Evolutionary conservation across 1,284 basidiomycete species (phyloP), one percentile per base, ranked within the genome.

Genomic region (Calocybe gambosa): DNA sequence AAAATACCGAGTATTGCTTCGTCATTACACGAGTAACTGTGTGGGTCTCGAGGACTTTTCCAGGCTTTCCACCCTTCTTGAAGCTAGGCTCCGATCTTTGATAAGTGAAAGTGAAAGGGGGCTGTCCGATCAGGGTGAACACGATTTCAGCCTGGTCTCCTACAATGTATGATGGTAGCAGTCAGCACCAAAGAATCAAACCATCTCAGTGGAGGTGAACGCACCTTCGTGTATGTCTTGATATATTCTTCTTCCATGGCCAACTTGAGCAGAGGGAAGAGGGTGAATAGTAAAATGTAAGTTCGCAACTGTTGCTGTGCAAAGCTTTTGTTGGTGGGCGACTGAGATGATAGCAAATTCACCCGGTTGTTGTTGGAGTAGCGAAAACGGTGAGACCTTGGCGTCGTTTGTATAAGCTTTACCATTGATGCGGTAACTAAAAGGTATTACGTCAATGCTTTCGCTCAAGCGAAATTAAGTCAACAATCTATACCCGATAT

Each of bases 21-120:
- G 79, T 77, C 53, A 75, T 75, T 4, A 96, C 79, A 5, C 89
- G 87, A 10, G 90, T 89, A 26, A 91, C 82, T 0, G 88, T 92
- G 58, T 91, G 91, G 18, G 90, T 93, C 61, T 95, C 92, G 9
- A 93, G 74, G 15, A 93, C 81, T 60, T 82, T 86, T 45, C 79
- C 80, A 33, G 75, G 68, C 54, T 75, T 80, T 25, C 75, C 75
- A 36, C 78, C 78, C 62, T 83, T 86, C 67, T 74, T 79, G 6
- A 68, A 61, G 57, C 67, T 76, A 20, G 79, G 71, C 63, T 89
- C 87, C 1, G 87, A 77, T 38, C 91, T 78, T 62, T 93, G 90
- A 62, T 93, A 93, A 0, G 90, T 92, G 66, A 99, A 98, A 1
- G 93, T 88, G 68, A 96, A 99, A 0, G 95, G 95, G 29, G 95